Evolutionary conservation across 2,329 filamentous ascomycete genomes (phyloP).

Genomic region (Penicillium sp.): DNA sequence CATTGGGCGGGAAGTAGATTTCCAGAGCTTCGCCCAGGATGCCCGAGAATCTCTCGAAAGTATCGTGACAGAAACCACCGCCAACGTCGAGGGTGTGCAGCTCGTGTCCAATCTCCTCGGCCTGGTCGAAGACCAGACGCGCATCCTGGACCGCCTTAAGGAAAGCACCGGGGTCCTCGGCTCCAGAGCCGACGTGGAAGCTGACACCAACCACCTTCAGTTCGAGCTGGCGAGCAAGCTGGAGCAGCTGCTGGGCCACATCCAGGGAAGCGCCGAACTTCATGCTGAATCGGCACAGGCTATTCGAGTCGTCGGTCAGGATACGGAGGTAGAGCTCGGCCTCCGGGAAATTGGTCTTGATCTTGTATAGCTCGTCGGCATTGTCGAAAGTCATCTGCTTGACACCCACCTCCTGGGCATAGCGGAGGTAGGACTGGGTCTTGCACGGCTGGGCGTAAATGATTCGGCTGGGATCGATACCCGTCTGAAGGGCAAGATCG

Average conservation of each 20-base stretch:
- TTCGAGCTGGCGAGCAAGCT: constrained; percentile 74
- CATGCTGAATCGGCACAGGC: constrained; percentile 89
- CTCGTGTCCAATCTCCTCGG: constrained; percentile 69
- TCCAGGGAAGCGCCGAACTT: constrained; percentile 95
- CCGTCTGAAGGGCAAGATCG: constrained; percentile 80
- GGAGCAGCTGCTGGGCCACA: constrained; percentile 71
- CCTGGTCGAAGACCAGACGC: constrained; percentile 84
- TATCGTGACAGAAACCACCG: constrained; percentile 87
- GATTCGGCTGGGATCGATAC: constrained; percentile 83
- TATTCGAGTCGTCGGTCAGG: constrained; percentile 91
- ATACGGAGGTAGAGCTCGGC: constrained; percentile 94
- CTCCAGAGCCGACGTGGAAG: constrained; percentile 96
- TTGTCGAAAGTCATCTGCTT: constrained; percentile 99
- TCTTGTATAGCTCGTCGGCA: constrained; percentile 95
- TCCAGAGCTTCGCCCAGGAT: constrained; percentile 79
- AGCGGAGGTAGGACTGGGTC: constrained; percentile 96
- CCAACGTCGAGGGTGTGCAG: constrained; percentile 91
- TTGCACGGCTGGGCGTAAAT: constrained; percentile 99
- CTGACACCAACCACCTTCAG: constrained; percentile 94
- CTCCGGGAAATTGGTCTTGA: constrained; percentile 83
- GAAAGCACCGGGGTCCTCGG: constrained; percentile 89
- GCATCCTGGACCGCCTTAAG: constrained; percentile 88
- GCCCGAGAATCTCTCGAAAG: constrained; percentile 84
- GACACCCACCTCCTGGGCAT: constrained; percentile 78
- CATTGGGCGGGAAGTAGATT: constrained; percentile 77